Percentiles rank a stretch among this genome's conserved stretches.
Evolutionary conservation across 495 filamentous ascomycete species (phyloP).

Genomic region (Talaromyces liani): DNA sequence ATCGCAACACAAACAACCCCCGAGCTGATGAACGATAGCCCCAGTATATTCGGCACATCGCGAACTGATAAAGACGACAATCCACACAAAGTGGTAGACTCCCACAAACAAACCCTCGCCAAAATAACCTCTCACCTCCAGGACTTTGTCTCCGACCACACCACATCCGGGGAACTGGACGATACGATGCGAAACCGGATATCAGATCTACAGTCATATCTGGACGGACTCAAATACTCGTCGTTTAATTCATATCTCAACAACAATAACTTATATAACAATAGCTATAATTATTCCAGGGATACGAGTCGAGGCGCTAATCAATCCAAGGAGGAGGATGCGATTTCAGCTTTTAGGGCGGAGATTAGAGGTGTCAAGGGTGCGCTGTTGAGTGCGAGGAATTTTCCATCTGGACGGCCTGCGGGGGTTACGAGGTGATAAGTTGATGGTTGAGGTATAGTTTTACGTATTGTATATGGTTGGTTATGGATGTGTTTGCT

Average conservation of each 20-base stretch:
- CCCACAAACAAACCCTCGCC: slow-evolving; percentile 35
- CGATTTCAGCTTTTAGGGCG: slow-evolving; percentile 66
- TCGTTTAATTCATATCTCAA: slow-evolving; percentile 11
- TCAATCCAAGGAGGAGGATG: slow-evolving; percentile 59
- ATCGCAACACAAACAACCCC: slow-evolving; percentile 79
- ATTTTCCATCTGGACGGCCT: slow-evolving; percentile 43
- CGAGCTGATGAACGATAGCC: slow-evolving; percentile 10
- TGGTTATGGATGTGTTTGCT: not conserved
- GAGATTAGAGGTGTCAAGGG: slow-evolving; percentile 94
- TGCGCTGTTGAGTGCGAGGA: slow-evolving; percentile 72
- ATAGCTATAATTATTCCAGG: slow-evolving; percentile 17
- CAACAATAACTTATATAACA: slow-evolving; percentile 7
- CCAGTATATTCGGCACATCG: slow-evolving; percentile 19
- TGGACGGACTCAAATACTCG: slow-evolving; percentile 45
- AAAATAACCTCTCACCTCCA: slow-evolving; percentile 45
- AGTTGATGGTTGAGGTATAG: not conserved
- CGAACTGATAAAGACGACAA: slow-evolving; percentile 16
- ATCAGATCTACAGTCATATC: slow-evolving; percentile 42
- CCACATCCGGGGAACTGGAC: slow-evolving; percentile 35
- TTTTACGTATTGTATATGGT: not conserved
- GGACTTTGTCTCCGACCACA: slow-evolving; percentile 42
- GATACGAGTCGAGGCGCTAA: slow-evolving; percentile 24
- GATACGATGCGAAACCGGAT: slow-evolving; percentile 36
- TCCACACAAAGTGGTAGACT: slow-evolving; percentile 20
- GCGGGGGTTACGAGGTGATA: slow-evolving; percentile 4